phyloP scores from a whole-genome alignment of 169 alveolate species.

The Cyclospora cayetanensis region DNA sequence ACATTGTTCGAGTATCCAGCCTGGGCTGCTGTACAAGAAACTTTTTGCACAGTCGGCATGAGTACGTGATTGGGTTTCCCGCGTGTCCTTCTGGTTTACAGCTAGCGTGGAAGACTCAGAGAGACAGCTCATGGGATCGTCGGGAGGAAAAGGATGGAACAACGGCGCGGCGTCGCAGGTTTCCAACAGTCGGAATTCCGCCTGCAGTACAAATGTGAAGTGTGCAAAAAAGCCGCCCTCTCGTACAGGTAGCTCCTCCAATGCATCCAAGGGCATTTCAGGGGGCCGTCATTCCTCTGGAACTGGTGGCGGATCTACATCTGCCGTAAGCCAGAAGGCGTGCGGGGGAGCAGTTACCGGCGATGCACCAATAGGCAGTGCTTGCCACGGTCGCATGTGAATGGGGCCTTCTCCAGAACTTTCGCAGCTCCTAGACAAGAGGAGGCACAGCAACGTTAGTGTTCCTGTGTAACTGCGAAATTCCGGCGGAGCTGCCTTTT shows the following conservation, averaged over 20 bases:
- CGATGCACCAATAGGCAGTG: neutral
- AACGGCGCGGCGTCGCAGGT: neutral
- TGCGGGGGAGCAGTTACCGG: neutral
- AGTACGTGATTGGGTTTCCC: no score
- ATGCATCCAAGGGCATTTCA: neutral
- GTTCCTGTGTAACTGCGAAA: no score
- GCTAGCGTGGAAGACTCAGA: neutral
- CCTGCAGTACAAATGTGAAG: neutral
- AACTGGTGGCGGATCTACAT: neutral
- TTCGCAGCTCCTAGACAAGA: no score
- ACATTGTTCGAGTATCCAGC: no score
- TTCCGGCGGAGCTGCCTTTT: no score
- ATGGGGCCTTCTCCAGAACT: no score
- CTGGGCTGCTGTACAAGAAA: no score
- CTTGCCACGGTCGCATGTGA: neutral
- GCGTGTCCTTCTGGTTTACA: no score
- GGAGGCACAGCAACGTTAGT: no score
- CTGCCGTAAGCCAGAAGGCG: neutral
- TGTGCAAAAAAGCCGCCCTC: neutral
- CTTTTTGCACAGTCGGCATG: no score
- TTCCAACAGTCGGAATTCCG: neutral
- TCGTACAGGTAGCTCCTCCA: neutral
- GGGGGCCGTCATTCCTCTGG: neutral
- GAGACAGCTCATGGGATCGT: neutral
- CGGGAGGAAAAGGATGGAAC: neutral